Conservation (phyloP, 148 eudicot species). For the Diospyros lotus region DNA sequence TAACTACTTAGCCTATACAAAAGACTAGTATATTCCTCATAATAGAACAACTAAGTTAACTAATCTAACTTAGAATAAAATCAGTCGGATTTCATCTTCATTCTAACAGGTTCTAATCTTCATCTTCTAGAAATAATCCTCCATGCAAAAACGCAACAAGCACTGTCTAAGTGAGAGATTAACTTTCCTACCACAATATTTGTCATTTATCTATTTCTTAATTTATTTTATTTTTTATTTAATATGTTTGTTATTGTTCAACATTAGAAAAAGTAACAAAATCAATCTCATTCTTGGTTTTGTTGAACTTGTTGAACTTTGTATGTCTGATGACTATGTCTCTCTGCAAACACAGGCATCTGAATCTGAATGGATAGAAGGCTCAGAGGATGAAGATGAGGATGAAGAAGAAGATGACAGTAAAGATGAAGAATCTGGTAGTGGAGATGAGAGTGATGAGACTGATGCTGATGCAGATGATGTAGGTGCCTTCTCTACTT, state of each 20-base stretch:
- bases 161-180: no score
- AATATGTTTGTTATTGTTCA: neutral
- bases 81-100: no score
- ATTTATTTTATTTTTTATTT: neutral
- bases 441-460: constrained; percentile 49
- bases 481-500: constrained; percentile 31
- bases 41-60: no score
- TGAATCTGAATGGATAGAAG: constrained; percentile 98
- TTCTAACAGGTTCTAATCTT: no score
- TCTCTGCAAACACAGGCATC: constrained; percentile 53
- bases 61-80: no score
- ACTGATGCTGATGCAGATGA: constrained; percentile 39
- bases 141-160: no score
- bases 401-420: constrained; percentile 53
- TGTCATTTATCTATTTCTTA: no score
- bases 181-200: no score
- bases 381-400: constrained; percentile 78
- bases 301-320: neutral
- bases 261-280: neutral
- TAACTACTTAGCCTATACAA: no score
- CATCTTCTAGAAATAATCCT: no score
- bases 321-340: neutral
- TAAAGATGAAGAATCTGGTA: constrained; percentile 33
- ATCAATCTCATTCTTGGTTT: neutral
- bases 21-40: no score